A percentile compares a stretch with the other conserved stretches of the same genome.
Evolutionary conservation across 2,329 filamentous ascomycete species (phyloP).

Genomic region (Juglanconis oblonga): DNA sequence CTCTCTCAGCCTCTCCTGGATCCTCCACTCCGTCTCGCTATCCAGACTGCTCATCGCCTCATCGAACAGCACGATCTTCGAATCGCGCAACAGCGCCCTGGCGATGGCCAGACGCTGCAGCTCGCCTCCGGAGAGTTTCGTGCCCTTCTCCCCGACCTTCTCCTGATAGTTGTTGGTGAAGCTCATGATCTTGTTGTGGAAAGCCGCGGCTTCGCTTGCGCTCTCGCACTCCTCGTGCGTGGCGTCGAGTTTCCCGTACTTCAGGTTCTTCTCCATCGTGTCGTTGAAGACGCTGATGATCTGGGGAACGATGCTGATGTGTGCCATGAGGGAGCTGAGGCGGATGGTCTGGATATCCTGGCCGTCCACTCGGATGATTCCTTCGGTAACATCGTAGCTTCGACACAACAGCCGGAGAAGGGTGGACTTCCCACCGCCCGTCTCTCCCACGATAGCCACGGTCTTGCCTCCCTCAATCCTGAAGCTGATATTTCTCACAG

Average conservation of each 20-base stretch:
- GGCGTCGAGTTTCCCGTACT: conserved; percentile 60
- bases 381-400: conserved; percentile 56
- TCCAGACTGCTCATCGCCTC: conserved; percentile 18
- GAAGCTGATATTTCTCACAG: conserved; percentile 48
- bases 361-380: conserved; percentile 55
- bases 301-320: conserved; percentile 63
- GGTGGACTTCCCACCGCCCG: conserved; percentile 62
- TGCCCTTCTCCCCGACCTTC: conserved; percentile 45
- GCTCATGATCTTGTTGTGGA: conserved; percentile 61
- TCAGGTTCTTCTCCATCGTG: conserved; percentile 62
- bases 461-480: conserved; percentile 50
- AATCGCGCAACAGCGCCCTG: conserved; percentile 8
- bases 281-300: conserved; percentile 63
- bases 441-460: conserved; percentile 59
- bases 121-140: conserved; percentile 50
- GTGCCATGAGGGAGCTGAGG: conserved; percentile 53
- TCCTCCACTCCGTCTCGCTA: conserved; percentile 16
- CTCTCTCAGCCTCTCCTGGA: conserved; percentile 11
- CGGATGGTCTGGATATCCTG: conserved; percentile 59
- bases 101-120: conserved; percentile 48
- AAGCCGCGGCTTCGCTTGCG: conserved; percentile 58
- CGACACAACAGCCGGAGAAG: conserved; percentile 59
- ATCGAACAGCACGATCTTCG: conserved; percentile 15
- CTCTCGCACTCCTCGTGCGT: conserved; percentile 58
- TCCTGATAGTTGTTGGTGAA: conserved; percentile 53